Evolutionary conservation across 2,329 filamentous ascomycete species (phyloP).

Genomic region (Sphaerulina musiva): DNA sequence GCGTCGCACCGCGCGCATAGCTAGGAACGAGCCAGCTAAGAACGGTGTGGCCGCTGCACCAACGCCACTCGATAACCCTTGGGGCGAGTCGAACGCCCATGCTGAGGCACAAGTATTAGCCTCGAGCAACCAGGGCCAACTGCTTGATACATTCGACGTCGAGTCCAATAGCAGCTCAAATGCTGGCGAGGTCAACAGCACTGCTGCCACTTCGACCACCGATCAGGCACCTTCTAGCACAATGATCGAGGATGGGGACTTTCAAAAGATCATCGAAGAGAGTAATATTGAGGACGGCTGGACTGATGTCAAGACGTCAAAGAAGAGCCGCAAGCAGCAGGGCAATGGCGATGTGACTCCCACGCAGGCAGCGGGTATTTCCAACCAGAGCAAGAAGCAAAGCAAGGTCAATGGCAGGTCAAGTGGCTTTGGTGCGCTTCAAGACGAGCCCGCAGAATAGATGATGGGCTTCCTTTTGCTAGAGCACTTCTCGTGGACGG

Average conservation of each 20-base stretch:
- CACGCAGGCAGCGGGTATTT: conserved; percentile 5
- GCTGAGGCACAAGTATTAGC: conserved; percentile 10
- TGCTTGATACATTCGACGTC: conserved; percentile 48
- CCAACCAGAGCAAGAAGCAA: not conserved
- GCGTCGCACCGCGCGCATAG: conserved; percentile 70
- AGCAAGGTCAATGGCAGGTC: conserved; percentile 13
- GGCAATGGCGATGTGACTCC: conserved; percentile 20
- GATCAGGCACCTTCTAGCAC: conserved; percentile 31
- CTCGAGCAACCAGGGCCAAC: conserved; percentile 20
- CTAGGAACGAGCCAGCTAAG: conserved; percentile 75
- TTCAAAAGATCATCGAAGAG: conserved; percentile 45
- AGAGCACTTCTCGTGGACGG: not conserved
- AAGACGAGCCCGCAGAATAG: not conserved
- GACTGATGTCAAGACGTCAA: conserved; percentile 52
- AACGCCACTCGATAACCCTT: conserved; percentile 46
- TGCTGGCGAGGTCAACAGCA: conserved; percentile 33
- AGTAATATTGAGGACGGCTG: conserved; percentile 50
- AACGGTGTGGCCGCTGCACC: conserved; percentile 57
- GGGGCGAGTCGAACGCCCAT: conserved; percentile 38
- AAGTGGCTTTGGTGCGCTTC: conserved; percentile 11
- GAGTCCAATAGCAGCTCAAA: conserved; percentile 38
- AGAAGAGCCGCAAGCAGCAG: conserved; percentile 46
- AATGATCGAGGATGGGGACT: conserved; percentile 56
- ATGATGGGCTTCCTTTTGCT: not conserved
- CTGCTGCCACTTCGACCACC: conserved; percentile 37